Percentiles rank a stretch among this genome's conserved stretches.
phyloP scores from a whole-genome alignment of 2,329 filamentous ascomycete species.

The Corniculantispora saksenae region DNA sequence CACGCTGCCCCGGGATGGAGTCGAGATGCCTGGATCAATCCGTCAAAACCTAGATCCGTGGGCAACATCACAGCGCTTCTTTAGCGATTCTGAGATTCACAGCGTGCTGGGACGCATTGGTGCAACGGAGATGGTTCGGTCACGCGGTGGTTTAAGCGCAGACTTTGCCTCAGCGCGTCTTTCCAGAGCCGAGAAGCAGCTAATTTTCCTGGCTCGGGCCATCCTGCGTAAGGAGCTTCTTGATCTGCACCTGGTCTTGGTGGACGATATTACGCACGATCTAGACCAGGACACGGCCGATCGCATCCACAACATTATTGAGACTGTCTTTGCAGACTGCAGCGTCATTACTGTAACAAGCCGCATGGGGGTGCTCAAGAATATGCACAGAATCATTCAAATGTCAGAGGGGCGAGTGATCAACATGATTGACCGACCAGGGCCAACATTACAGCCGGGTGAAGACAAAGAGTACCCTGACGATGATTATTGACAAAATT shows the following conservation, averaged over 20 bases:
- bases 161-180: slow-evolving; percentile 16
- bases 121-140: slow-evolving; percentile 18
- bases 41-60: slow-evolving; percentile 24
- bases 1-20: slow-evolving; percentile 24
- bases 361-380: slow-evolving; percentile 14
- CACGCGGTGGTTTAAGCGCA: slow-evolving; percentile 21
- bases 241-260: slow-evolving; percentile 20
- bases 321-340: slow-evolving; percentile 21
- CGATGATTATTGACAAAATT: neutral
- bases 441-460: too few relatives aligned
- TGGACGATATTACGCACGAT: slow-evolving; percentile 25
- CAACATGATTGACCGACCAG: slow-evolving; percentile 13
- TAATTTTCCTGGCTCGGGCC: slow-evolving; percentile 24
- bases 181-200: slow-evolving; percentile 24
- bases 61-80: neutral
- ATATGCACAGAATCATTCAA: slow-evolving; percentile 8
- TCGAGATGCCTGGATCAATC: slow-evolving; percentile 22
- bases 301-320: slow-evolving; percentile 19
- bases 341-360: slow-evolving; percentile 22
- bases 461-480: neutral
- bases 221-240: slow-evolving; percentile 22
- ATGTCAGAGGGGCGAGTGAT: neutral
- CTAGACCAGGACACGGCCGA: slow-evolving; percentile 23
- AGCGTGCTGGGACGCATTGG: slow-evolving; percentile 15
- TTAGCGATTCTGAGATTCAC: neutral